Base-by-base conservation (phyloP, 2,329 filamentous ascomycete genomes). In the Trichoderma polysporum region DNA sequence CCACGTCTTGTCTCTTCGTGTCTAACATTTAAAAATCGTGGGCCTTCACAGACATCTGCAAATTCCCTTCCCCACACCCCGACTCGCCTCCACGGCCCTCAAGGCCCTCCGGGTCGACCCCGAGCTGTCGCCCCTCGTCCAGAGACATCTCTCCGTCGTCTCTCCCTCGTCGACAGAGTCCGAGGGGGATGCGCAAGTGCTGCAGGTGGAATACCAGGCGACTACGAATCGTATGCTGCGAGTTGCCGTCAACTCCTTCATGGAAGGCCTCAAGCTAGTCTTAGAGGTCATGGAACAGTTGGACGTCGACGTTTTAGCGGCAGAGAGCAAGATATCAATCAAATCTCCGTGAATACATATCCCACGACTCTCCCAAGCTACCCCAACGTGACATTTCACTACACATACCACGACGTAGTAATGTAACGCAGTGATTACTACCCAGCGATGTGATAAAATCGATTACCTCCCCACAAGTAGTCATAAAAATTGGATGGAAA, bases 221-320 rank as follows among this genome's bases (percentile, higher is more conserved):
- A 93, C 93, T 0, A 98, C 95, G 22, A 97, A 97, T 76, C 90
- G 95, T 72, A 98, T 98, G 94, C 85, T 99, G 67, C 90, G 95
- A 52, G 95, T 99, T 2, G 92, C 94, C 3, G 94, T 97, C 66
- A 98, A 98, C 80, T 93, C 93, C 10, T 97, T 97, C 79, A 93
- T 98, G 84, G 94, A 98, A 74, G 96, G 91, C 72, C 78, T 97
- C 66, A 88, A 88, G 61, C 88, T 97, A 5, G 90, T 97, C 1
- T 78, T 97, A 49, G 91, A 93, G 64, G 91, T 97, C 17, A 97
- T 97, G 91, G 89, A 92, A 78, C 91, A 96, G 76, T 79, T 98
- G 73, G 94, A 98, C 78, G 87, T 89, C 29, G 94, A 97, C 80
- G 90, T 95, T 2, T 76, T 97, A 29, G 62, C 52, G 19, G 31